Percentiles rank a stretch among this genome's conserved stretches.
phyloP scores from a whole-genome alignment of 352 stramenopile species.

The Phytophthora europaea region DNA sequence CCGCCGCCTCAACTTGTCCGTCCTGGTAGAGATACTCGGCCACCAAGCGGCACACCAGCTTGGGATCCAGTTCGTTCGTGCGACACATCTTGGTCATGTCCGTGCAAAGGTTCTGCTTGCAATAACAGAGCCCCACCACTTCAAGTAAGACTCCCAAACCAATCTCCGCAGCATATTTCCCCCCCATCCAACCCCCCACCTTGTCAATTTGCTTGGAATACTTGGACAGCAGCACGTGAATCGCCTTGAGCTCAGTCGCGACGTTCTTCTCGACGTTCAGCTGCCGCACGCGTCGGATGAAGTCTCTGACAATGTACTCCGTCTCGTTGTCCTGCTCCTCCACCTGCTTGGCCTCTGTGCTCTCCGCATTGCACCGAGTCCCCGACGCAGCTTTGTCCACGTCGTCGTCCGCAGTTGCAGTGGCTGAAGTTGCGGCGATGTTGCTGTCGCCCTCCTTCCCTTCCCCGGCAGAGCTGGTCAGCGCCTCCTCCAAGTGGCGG shows the following conservation, averaged over 20 bases:
- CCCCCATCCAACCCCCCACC: conserved; percentile 36
- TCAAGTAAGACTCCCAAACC: not conserved
- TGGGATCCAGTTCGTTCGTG: conserved; percentile 70
- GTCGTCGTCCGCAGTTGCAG: not conserved
- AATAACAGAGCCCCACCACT: conserved; percentile 1
- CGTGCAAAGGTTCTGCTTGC: conserved; percentile 59
- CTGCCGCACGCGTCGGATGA: conserved; percentile 68
- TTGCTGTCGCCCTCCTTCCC: conserved; percentile 12
- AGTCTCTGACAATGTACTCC: conserved; percentile 73
- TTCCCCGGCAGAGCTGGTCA: conserved; percentile 21
- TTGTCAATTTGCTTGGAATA: conserved; percentile 88
- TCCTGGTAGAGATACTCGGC: conserved; percentile 86
- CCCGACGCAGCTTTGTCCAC: conserved; percentile 2
- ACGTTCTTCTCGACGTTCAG: conserved; percentile 83
- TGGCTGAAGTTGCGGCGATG: not conserved
- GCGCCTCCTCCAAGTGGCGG: conserved; percentile 23
- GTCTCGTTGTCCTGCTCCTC: conserved; percentile 74
- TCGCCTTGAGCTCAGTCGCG: conserved; percentile 69
- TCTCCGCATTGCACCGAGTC: conserved; percentile 6
- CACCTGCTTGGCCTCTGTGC: conserved; percentile 36
- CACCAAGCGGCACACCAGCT: conserved; percentile 71
- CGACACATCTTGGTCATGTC: conserved; percentile 78
- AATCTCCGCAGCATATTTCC: not conserved
- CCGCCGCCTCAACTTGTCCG: conserved; percentile 76
- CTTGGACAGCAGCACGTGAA: conserved; percentile 80